Conservation (phyloP, 2,329 filamentous ascomycete genomes). For the Fusarium floridanum region DNA sequence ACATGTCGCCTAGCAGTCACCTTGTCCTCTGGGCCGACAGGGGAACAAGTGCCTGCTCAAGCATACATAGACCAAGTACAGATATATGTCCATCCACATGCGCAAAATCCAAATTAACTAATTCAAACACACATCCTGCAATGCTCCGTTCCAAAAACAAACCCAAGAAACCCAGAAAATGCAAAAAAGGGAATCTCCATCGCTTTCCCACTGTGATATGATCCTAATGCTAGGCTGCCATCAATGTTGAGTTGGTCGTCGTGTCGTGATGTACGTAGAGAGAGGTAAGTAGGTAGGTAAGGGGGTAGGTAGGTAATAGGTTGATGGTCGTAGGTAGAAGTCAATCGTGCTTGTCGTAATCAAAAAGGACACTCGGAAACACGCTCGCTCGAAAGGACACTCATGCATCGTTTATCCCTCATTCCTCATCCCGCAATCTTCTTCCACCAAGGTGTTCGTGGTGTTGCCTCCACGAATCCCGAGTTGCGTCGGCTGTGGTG, state of each 20-base stretch:
- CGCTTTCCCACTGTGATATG: slow-evolving; percentile 9
- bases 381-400: slow-evolving; percentile 45
- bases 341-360: slow-evolving; percentile 29
- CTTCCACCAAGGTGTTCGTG: slow-evolving; percentile 71
- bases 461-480: slow-evolving; percentile 60
- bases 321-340: slow-evolving; percentile 4
- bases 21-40: slow-evolving; percentile 12
- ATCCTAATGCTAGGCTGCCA: slow-evolving; percentile 23
- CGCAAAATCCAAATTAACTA: slow-evolving; percentile 10
- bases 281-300: not conserved
- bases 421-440: slow-evolving; percentile 61
- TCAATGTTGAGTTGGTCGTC: slow-evolving; percentile 11
- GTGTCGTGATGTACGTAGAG: slow-evolving; percentile 18
- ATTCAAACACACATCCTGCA: slow-evolving; percentile 1
- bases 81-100: slow-evolving; percentile 12
- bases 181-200: not conserved
- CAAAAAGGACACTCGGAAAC: slow-evolving; percentile 38
- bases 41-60: not conserved
- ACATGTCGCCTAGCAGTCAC: slow-evolving; percentile 27
- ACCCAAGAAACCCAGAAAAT: slow-evolving; percentile 4
- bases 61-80: slow-evolving; percentile 18
- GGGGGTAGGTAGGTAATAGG: not conserved
- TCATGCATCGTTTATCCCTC: slow-evolving; percentile 39
- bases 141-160: slow-evolving; percentile 28
- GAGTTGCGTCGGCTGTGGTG: slow-evolving; percentile 57